Evolutionary conservation across 2,329 filamentous ascomycete species (phyloP).

Genomic region (Neonectria magnoliae): DNA sequence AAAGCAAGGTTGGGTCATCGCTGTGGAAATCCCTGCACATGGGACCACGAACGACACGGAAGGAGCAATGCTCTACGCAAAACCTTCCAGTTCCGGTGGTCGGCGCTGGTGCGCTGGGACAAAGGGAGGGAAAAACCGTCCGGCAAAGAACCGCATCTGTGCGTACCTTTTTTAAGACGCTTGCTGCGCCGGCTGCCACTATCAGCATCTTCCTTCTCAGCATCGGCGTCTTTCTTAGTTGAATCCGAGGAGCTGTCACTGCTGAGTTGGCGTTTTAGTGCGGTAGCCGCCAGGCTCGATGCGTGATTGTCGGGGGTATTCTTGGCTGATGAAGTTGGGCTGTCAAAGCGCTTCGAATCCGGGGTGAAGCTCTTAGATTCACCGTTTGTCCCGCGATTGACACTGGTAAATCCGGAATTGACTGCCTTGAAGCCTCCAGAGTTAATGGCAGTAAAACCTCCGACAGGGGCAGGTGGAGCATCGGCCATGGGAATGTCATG

Average conservation of each 20-base stretch:
- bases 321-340: conserved; percentile 70
- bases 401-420: conserved; percentile 74
- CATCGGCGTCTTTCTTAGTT: conserved; percentile 57
- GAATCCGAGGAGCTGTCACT: conserved; percentile 61
- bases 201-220: conserved; percentile 68
- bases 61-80: conserved; percentile 33
- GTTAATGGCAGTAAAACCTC: conserved; percentile 56
- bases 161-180: conserved; percentile 77
- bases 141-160: conserved; percentile 2
- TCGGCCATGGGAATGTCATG: conserved; percentile 61
- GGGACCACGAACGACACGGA: conserved; percentile 27
- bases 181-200: conserved; percentile 85
- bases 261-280: conserved; percentile 82
- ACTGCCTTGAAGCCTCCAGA: conserved; percentile 75
- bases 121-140: conserved; percentile 9
- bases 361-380: conserved; percentile 69
- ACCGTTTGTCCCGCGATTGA: conserved; percentile 63
- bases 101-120: conserved; percentile 20
- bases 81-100: conserved; percentile 27
- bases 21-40: conserved; percentile 39
- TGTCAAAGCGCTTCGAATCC: conserved; percentile 68
- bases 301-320: conserved; percentile 72
- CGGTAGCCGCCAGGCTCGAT: conserved; percentile 64
- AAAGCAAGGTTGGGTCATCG: conserved; percentile 32
- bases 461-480: conserved; percentile 54